Percentiles rank a stretch among this genome's conserved stretches.
phyloP scores from a whole-genome alignment of 2,329 filamentous ascomycete genomes.

The Colletotrichum australisinense region DNA sequence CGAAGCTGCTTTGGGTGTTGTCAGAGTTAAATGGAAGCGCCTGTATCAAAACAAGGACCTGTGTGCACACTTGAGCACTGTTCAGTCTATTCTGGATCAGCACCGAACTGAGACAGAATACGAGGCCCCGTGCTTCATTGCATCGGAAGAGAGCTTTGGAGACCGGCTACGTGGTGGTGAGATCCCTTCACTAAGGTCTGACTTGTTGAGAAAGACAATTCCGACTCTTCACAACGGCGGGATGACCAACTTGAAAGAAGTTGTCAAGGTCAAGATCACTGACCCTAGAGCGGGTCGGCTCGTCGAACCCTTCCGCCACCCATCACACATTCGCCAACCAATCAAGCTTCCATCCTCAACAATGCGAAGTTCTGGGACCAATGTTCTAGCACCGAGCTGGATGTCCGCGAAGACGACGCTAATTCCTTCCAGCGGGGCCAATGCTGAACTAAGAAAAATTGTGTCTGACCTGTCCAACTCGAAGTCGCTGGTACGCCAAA shows the following conservation, averaged over 20 bases:
- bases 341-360: neutral
- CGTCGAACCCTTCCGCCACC: neutral
- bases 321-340: constrained; percentile 15
- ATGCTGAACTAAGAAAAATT: constrained; percentile 43
- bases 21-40: constrained; percentile 59
- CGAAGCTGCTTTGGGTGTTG: constrained; percentile 47
- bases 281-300: neutral
- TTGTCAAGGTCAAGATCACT: neutral
- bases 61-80: constrained; percentile 52
- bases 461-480: constrained; percentile 43
- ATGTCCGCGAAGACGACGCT: constrained; percentile 25
- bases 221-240: constrained; percentile 14
- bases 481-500: constrained; percentile 46
- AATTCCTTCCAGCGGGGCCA: constrained; percentile 9
- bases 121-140: constrained; percentile 31
- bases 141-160: constrained; percentile 36
- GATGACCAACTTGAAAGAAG: too few relatives aligned
- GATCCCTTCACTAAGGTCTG: constrained; percentile 33
- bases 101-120: constrained; percentile 41
- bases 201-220: constrained; percentile 37
- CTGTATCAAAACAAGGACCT: constrained; percentile 61
- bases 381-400: constrained; percentile 30
- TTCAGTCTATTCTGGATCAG: constrained; percentile 53
- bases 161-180: constrained; percentile 34
- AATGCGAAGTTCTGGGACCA: constrained; percentile 16